Conservation (phyloP, 768 basidiomycete species). For the Xanthoconium purpureum region DNA sequence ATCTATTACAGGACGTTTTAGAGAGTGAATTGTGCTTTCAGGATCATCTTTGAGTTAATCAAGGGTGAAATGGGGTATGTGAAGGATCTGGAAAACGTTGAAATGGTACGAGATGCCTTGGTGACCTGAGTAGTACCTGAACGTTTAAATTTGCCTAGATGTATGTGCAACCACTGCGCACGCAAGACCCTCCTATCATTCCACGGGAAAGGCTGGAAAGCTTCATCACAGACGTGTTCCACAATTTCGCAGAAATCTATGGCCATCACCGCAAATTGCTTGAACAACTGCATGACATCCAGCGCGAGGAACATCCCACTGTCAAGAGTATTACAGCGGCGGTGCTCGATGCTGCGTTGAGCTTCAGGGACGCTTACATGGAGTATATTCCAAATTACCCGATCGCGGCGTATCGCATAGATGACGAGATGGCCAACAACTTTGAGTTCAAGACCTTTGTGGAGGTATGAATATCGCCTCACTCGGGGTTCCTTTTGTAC, state of each 20-base stretch:
- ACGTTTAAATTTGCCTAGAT: constrained; percentile 46
- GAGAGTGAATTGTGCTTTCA: constrained; percentile 28
- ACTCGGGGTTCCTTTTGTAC: not conserved
- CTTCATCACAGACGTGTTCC: constrained; percentile 86
- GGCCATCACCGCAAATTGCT: constrained; percentile 74
- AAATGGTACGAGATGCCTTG: constrained; percentile 48
- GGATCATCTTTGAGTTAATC: constrained; percentile 91
- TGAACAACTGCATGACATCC: constrained; percentile 78
- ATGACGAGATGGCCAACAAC: constrained; percentile 84
- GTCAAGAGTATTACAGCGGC: constrained; percentile 81
- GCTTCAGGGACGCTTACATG: constrained; percentile 91
- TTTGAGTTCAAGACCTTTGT: constrained; percentile 76
- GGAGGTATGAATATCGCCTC: constrained; percentile 50
- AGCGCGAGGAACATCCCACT: constrained; percentile 81
- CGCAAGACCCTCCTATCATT: constrained; percentile 75
- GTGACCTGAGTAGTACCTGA: constrained; percentile 1
- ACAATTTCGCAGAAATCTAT: constrained; percentile 78
- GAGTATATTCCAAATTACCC: constrained; percentile 94
- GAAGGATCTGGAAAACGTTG: constrained; percentile 84
- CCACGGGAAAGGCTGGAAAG: constrained; percentile 61
- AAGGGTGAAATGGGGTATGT: constrained; percentile 96
- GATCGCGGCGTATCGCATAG: constrained; percentile 82
- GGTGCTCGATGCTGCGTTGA: constrained; percentile 83
- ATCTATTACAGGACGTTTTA: not conserved
- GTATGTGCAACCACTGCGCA: constrained; percentile 73